These are phyloP conservation scores for Plasmodium chabaudi DNA, from an alignment of 169 alveolate species.

Conservation along the genomic window DNA sequence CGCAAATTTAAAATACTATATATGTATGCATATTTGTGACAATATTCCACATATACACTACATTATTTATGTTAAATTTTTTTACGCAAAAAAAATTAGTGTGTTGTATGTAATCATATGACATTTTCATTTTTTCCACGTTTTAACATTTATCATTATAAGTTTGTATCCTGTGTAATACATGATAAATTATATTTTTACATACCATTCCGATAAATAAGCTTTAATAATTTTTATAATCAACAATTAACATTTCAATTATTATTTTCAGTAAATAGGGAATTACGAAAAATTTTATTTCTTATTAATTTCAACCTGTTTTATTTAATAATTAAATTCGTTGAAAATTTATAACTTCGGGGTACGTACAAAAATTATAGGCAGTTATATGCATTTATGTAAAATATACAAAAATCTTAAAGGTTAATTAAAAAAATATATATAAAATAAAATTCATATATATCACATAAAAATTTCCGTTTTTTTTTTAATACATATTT, in stretches of 20 bases:
- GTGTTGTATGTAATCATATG: neutral
- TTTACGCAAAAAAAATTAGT: neutral
- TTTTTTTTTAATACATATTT: no score
- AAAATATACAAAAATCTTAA: no score
- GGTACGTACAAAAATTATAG: no score
- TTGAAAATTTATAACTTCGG: no score
- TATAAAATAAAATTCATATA: no score
- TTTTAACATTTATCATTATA: slow-evolving; percentile 1
- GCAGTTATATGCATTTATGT: no score
- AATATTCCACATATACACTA: neutral
- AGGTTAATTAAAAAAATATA: no score
- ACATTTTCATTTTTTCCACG: neutral
- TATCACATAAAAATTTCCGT: no score
- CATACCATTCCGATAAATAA: neutral
- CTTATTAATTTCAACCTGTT: no score
- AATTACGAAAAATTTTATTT: neutral
- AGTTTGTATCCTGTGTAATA: neutral
- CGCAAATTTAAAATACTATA: neutral
- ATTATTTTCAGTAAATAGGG: neutral
- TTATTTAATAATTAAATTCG: no score
- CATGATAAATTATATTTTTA: neutral
- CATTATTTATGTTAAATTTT: neutral
- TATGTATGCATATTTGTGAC: neutral
- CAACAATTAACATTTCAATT: neutral
- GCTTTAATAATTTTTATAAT: slow-evolving; percentile 5